These are phyloP conservation scores for Lasiodiplodia citricola DNA, from an alignment of 2,329 filamentous ascomycete species.

Conservation along the genomic window DNA sequence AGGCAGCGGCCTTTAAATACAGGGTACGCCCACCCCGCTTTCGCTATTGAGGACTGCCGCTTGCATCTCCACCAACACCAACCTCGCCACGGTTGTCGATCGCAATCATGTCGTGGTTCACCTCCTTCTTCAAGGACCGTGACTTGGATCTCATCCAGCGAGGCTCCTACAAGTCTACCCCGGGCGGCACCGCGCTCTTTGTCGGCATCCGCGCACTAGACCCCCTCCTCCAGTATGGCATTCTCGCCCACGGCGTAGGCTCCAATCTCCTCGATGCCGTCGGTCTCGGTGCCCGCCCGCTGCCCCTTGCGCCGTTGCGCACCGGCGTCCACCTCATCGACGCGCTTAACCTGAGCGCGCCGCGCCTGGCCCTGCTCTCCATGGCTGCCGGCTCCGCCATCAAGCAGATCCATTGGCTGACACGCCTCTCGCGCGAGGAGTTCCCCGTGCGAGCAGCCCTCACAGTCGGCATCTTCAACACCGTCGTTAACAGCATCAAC, in stretches of 20 bases:
- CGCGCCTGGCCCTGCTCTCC: constrained; percentile 56
- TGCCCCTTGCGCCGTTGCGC: constrained; percentile 37
- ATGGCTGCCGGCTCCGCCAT: constrained; percentile 59
- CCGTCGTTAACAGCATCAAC: constrained; percentile 60
- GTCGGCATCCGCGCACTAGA: constrained; percentile 55
- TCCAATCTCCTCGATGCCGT: constrained; percentile 51
- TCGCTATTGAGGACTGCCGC: not conserved
- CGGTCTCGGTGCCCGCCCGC: constrained; percentile 51
- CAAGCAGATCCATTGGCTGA: constrained; percentile 64
- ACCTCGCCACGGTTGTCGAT: not conserved
- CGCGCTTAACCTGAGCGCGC: constrained; percentile 55
- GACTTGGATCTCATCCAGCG: constrained; percentile 45
- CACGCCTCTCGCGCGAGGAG: constrained; percentile 55
- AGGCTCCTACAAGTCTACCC: constrained; percentile 48
- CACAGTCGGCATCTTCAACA: constrained; percentile 59
- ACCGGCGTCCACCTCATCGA: constrained; percentile 43
- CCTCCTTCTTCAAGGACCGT: not conserved
- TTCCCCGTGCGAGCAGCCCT: constrained; percentile 53
- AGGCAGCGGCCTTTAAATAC: not conserved
- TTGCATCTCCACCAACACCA: not conserved
- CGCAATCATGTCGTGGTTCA: constrained; percentile 16
- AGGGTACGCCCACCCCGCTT: not conserved
- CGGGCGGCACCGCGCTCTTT: constrained; percentile 49
- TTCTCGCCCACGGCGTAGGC: constrained; percentile 52
- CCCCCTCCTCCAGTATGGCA: constrained; percentile 55